Conservation (phyloP, 805 yeast genomes). For the Kuraishia borneana region DNA sequence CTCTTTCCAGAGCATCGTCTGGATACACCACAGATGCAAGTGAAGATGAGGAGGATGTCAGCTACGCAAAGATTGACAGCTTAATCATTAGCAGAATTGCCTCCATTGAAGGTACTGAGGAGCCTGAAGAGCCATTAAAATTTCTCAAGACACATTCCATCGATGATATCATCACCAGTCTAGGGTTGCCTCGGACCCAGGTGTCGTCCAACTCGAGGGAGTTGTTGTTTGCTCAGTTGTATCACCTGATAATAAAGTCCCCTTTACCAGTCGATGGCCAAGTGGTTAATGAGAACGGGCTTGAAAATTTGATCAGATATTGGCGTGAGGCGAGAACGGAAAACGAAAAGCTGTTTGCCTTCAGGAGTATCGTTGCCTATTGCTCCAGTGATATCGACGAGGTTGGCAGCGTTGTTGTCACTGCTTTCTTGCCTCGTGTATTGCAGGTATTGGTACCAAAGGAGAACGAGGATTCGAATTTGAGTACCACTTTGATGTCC, state of each 20-base stretch:
- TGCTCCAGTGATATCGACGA: conserved; percentile 40
- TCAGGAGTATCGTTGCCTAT: conserved; percentile 31
- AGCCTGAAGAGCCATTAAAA: background rate
- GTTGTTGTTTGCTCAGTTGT: conserved; percentile 37
- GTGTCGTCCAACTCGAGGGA: conserved; percentile 37
- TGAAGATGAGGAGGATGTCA: conserved; percentile 9
- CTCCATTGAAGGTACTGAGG: background rate
- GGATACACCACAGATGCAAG: background rate
- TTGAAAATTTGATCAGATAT: conserved; percentile 14
- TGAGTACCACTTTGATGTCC: conserved; percentile 7
- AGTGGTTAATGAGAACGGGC: conserved; percentile 1
- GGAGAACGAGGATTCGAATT: conserved; percentile 4
- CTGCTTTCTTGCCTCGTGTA: conserved; percentile 16
- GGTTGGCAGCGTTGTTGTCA: conserved; percentile 24
- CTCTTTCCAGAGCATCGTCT: background rate
- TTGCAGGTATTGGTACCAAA: conserved; percentile 1
- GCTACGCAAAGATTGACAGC: conserved; percentile 7
- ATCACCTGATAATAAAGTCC: conserved; percentile 31
- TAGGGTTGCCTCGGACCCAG: conserved; percentile 27
- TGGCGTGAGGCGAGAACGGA: conserved; percentile 12
- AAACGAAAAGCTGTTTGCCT: conserved; percentile 4
- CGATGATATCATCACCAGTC: conserved; percentile 31
- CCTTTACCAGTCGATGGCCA: conserved; percentile 16
- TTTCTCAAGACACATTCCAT: conserved; percentile 17
- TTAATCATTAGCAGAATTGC: background rate